Evolutionary conservation across 345 rosid species (phyloP), one percentile per base, ranked within the genome.

Genomic region (Populus euphratica): DNA sequence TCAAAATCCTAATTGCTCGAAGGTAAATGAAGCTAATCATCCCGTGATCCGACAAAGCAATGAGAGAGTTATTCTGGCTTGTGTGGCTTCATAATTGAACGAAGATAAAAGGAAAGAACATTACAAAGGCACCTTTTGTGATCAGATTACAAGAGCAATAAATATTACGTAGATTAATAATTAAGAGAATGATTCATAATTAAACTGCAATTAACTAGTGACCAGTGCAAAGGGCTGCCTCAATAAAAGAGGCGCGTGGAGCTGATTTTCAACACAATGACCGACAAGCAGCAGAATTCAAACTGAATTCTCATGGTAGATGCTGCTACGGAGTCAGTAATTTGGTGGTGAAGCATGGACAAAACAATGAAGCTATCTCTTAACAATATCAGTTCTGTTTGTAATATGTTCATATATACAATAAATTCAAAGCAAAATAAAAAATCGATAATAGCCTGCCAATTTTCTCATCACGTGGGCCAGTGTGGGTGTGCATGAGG

Each of bases 381-480:
- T 4, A 59, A 59, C 13, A 59, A 4, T 27, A 59, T 9, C 63
- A 10, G 63, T 23, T 13, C 23, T n/a, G 59, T 20, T 20, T 1
- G 16, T 12, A 59, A 59, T n/a, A 59, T 59, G 64, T 29, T 59
- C 12, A 9, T 59, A 9, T 59, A 50, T 6, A 71, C 20, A 7
- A 71, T 23, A 31, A 31, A 49, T 16, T 27, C 27, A 49, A 49
- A 1, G 23, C 3, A 21, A 3, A 64, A 59, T 3, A 36, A 13
- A 29, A 35, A 1, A 18, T 36, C 17, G 10, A 36, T 29, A 10
- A 27, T 44, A 75, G 64, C 29, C 79, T 70, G 69, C 68, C 79
- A 77, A 41, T 59, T 59, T 44, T 44, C 74, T 41, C 73, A 17
- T 67, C 72, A 75, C 78, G 78, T 75, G 78, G 76, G 65, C 72